Conservation (phyloP, 2,329 filamentous ascomycete species). For the Zymoseptoria pseudotritici region DNA sequence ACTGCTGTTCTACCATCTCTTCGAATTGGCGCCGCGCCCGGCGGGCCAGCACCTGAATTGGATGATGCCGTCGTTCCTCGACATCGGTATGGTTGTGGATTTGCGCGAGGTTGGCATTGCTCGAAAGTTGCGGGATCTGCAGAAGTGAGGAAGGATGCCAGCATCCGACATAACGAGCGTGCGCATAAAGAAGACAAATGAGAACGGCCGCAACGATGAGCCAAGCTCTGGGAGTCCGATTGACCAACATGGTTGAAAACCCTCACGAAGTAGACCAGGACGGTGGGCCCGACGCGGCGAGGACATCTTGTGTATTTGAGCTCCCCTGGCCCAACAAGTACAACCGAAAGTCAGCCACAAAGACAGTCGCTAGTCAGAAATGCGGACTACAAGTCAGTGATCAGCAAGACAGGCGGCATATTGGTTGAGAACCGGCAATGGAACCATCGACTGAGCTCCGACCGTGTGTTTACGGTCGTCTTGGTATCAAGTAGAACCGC, state of each 20-base stretch:
- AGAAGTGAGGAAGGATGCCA: not conserved
- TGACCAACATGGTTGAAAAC: not conserved
- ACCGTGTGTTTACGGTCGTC: no score
- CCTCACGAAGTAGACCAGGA: not conserved
- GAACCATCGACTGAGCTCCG: no score
- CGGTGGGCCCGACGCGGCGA: no score
- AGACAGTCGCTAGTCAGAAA: no score
- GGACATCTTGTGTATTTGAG: not conserved
- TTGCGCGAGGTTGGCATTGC: not conserved
- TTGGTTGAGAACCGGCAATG: no score
- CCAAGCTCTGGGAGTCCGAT: not conserved
- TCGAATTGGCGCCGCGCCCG: not conserved
- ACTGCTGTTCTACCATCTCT: constrained; percentile 9
- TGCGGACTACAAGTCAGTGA: no score
- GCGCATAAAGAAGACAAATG: not conserved
- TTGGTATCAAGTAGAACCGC: no score
- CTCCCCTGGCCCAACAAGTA: no score
- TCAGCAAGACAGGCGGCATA: no score
- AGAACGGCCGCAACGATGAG: not conserved
- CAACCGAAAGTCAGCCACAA: no score
- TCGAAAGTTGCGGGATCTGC: not conserved
- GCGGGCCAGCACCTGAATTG: not conserved
- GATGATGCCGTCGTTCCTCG: not conserved
- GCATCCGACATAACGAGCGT: not conserved
- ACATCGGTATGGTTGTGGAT: not conserved